Evolutionary conservation across 495 filamentous ascomycete genomes (phyloP).

Genomic region (Tetracladium setigerum): DNA sequence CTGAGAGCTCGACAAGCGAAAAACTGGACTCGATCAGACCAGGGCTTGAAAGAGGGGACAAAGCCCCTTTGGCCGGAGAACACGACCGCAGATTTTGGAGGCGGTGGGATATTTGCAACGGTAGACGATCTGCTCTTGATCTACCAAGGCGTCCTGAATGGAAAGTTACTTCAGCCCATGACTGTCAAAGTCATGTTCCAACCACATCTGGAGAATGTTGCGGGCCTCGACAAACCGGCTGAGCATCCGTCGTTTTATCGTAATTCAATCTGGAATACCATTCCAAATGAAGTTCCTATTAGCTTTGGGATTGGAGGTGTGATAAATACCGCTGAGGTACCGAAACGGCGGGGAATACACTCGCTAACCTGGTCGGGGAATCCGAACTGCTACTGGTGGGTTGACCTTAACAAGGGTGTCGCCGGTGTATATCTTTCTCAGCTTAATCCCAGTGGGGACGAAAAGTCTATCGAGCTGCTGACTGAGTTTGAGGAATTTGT

Average conservation of each 20-base stretch:
- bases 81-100: too few relatives aligned
- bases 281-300: too few relatives aligned
- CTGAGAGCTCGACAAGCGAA: too few relatives aligned
- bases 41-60: too few relatives aligned
- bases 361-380: neutral
- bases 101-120: too few relatives aligned
- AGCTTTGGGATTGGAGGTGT: neutral
- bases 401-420: neutral
- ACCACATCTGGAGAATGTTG: too few relatives aligned
- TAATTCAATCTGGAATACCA: neutral
- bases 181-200: too few relatives aligned
- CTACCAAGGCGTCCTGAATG: too few relatives aligned
- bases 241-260: neutral
- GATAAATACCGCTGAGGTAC: neutral
- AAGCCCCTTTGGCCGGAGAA: too few relatives aligned
- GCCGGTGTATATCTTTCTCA: neutral
- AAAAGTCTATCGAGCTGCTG: neutral
- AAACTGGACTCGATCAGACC: too few relatives aligned
- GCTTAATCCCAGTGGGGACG: neutral
- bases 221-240: neutral
- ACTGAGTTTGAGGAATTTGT: neutral
- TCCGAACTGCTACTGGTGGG: neutral
- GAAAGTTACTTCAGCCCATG: too few relatives aligned
- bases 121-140: too few relatives aligned
- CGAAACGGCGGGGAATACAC: neutral